A percentile compares a stretch with the other conserved stretches of the same genome.
phyloP scores from a whole-genome alignment of 345 rosid genomes.

The Linum usitatissimum region DNA sequence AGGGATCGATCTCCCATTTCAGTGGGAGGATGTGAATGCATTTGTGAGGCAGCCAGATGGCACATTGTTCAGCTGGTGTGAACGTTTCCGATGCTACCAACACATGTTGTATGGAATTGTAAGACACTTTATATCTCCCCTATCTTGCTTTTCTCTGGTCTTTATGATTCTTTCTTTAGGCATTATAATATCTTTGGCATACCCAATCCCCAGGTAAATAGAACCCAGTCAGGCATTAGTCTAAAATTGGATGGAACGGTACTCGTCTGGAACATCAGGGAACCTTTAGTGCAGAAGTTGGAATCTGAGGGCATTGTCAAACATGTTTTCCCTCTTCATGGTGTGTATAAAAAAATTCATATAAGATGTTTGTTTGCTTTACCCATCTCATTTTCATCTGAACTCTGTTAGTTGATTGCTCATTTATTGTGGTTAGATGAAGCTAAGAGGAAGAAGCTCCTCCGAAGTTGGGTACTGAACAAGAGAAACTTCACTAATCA shows the following conservation, averaged over 20 bases:
- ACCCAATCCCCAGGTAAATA: constrained; percentile 41
- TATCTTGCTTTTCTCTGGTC: too few relatives aligned
- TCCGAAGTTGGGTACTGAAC: constrained; percentile 67
- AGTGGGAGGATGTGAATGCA: constrained; percentile 67
- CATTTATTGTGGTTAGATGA: constrained; percentile 44
- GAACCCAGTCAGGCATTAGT: constrained; percentile 19
- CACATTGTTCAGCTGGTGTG: constrained; percentile 79
- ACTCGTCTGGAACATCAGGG: constrained; percentile 55
- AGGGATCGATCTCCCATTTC: constrained; percentile 92
- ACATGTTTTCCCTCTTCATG: constrained; percentile 76
- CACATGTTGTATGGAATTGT: constrained; percentile 62
- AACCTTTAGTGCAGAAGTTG: constrained; percentile 53
- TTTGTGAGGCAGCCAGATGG: constrained; percentile 79
- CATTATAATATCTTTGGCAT: background rate
- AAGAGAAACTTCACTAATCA: constrained; percentile 63
- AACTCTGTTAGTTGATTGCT: constrained; percentile 14
- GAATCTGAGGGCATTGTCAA: constrained; percentile 58
- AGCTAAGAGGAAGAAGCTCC: constrained; percentile 55
- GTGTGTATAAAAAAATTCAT: constrained; percentile 29
- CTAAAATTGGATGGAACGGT: constrained; percentile 39
- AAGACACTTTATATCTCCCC: constrained; percentile 17
- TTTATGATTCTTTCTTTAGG: too few relatives aligned
- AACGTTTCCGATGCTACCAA: constrained; percentile 67
- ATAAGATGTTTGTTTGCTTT: background rate
- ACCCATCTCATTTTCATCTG: constrained; percentile 1